Conservation (phyloP, 495 filamentous ascomycete genomes). For the Tuber brumale region DNA sequence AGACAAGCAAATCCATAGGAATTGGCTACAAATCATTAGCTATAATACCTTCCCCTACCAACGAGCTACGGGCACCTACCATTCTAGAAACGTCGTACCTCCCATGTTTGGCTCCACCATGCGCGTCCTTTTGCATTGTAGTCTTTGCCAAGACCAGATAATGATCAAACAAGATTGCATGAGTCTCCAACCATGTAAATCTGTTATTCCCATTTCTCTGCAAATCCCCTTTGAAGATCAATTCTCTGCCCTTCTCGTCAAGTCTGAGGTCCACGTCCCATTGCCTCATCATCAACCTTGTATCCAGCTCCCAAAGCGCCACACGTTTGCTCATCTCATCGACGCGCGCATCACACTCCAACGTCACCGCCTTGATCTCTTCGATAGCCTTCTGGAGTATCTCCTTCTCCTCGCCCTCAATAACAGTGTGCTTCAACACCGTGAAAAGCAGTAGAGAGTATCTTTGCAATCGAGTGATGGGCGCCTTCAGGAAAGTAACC, state of each 20-base stretch:
- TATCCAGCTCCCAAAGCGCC: conserved; percentile 74
- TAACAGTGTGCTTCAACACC: conserved; percentile 73
- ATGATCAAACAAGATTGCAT: conserved; percentile 91
- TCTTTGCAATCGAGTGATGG: conserved; percentile 86
- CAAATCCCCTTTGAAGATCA: conserved; percentile 84
- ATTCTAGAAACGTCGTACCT: conserved; percentile 92
- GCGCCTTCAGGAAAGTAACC: conserved; percentile 88
- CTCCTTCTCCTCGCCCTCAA: conserved; percentile 81
- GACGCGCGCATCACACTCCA: conserved; percentile 91
- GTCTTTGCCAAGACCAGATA: conserved; percentile 90
- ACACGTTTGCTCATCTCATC: conserved; percentile 89
- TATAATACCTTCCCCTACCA: background rate
- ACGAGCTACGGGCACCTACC: conserved; percentile 47
- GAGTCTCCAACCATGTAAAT: conserved; percentile 85
- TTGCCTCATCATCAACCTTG: conserved; percentile 73
- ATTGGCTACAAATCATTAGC: conserved; percentile 55
- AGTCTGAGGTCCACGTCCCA: conserved; percentile 91
- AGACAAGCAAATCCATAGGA: conserved; percentile 88
- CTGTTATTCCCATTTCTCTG: conserved; percentile 79
- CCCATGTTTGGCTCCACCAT: conserved; percentile 64
- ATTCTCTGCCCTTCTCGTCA: conserved; percentile 80
- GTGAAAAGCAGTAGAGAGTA: conserved; percentile 78
- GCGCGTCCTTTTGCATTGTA: conserved; percentile 58
- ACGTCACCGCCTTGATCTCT: conserved; percentile 86
- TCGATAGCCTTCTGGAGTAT: conserved; percentile 83